Evolutionary conservation across 495 filamentous ascomycete genomes (phyloP).

Genomic region (Aspergillus conjunctus): DNA sequence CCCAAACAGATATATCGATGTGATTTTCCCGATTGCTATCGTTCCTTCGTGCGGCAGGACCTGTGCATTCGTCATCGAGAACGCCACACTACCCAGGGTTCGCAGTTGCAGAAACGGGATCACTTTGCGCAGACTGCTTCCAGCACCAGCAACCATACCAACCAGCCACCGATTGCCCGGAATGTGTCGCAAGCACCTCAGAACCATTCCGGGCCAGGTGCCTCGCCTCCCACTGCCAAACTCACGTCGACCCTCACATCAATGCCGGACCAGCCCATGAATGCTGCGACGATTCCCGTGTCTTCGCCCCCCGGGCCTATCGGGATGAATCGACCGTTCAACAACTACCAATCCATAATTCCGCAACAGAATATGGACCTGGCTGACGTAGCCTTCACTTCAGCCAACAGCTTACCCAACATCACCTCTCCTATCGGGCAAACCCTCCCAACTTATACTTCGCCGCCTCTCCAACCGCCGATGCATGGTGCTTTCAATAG

Average conservation of each 20-base stretch:
- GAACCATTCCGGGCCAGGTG: constrained; percentile 8
- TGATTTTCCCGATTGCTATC: constrained; percentile 88
- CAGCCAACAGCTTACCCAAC: constrained; percentile 21
- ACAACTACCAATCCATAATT: constrained; percentile 26
- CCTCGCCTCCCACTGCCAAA: constrained; percentile 19
- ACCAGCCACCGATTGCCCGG: constrained; percentile 23
- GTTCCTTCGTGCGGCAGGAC: constrained; percentile 92
- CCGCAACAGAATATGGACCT: constrained; percentile 22
- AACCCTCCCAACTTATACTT: constrained; percentile 21
- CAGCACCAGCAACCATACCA: constrained; percentile 18
- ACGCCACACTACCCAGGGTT: constrained; percentile 93
- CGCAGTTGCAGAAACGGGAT: constrained; percentile 91
- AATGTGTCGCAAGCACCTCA: constrained; percentile 17
- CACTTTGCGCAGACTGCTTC: constrained; percentile 38
- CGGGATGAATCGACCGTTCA: constrained; percentile 22
- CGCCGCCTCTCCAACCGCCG: constrained; percentile 22
- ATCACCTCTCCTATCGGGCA: constrained; percentile 24
- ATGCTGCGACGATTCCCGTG: constrained; percentile 8
- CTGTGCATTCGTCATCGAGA: constrained; percentile 92
- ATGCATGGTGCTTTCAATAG: constrained; percentile 12
- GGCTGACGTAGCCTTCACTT: constrained; percentile 19
- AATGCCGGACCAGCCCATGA: constrained; percentile 13
- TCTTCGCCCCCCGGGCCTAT: constrained; percentile 22
- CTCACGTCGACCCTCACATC: constrained; percentile 9
- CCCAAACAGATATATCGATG: constrained; percentile 96